phyloP scores from a whole-genome alignment of 345 rosid species.

The Dimocarpus longan region DNA sequence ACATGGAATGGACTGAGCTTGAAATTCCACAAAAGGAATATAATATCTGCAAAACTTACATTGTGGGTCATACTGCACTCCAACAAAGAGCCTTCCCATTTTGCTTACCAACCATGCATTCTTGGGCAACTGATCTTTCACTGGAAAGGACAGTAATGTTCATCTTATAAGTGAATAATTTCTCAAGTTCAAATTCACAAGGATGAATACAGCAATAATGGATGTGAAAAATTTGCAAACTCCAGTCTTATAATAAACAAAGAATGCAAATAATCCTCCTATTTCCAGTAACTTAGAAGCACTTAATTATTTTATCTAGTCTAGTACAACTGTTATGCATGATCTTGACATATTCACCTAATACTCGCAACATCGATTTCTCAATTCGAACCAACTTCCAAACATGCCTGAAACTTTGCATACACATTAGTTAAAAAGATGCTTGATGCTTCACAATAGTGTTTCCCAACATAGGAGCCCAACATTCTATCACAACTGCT shows the following conservation, averaged over 20 bases:
- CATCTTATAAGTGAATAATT: background rate
- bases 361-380: background rate
- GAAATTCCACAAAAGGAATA: conserved; percentile 8
- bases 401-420: background rate
- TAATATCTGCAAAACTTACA: conserved; percentile 47
- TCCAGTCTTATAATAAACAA: background rate
- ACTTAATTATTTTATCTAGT: background rate
- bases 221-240: background rate
- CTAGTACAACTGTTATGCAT: background rate
- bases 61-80: conserved; percentile 80
- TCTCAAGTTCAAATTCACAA: background rate
- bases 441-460: background rate
- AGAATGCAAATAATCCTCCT: background rate
- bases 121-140: conserved; percentile 59
- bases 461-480: background rate
- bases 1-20: background rate
- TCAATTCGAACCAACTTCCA: conserved; percentile 1
- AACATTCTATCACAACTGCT: background rate
- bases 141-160: conserved; percentile 30
- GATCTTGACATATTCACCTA: background rate
- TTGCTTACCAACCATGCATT: conserved; percentile 86
- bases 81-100: conserved; percentile 81
- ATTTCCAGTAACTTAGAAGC: no score
- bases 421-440: background rate
- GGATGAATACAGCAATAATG: background rate